These are phyloP conservation scores for Starmerella apis DNA, from an alignment of 805 yeast species.

Conservation along the genomic window DNA sequence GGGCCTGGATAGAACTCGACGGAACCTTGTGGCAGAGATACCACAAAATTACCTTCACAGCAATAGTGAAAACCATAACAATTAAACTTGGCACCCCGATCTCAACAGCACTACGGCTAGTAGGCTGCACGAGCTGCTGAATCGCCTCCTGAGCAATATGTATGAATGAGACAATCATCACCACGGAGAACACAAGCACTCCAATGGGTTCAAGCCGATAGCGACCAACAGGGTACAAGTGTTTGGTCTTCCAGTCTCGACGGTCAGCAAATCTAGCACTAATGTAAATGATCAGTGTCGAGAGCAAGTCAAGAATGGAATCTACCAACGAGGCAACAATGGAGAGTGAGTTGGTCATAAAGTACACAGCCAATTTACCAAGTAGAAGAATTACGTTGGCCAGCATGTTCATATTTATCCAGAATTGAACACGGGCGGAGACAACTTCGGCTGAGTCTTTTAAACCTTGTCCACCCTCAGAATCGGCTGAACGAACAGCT, in stretches of 20 bases:
- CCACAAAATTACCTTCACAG: slow-evolving; percentile 51
- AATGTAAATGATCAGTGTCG: slow-evolving; percentile 59
- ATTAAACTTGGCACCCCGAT: slow-evolving; percentile 42
- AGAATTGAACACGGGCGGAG: slow-evolving; percentile 38
- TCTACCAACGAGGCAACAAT: slow-evolving; percentile 70
- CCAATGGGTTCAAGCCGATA: slow-evolving; percentile 70
- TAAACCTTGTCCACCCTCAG: not conserved
- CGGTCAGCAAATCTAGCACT: slow-evolving; percentile 39
- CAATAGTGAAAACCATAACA: slow-evolving; percentile 56
- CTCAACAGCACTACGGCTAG: slow-evolving; percentile 32
- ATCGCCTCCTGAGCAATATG: slow-evolving; percentile 62
- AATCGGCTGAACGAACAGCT: not conserved
- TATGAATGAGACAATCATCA: slow-evolving; percentile 59
- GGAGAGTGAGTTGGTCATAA: slow-evolving; percentile 62
- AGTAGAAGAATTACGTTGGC: slow-evolving; percentile 46
- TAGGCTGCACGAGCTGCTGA: slow-evolving; percentile 39
- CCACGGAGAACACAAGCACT: slow-evolving; percentile 57
- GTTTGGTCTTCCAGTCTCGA: slow-evolving; percentile 38
- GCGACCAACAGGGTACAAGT: slow-evolving; percentile 55
- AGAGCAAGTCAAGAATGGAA: slow-evolving; percentile 60
- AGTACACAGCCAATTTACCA: slow-evolving; percentile 51
- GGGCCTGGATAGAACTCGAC: slow-evolving; percentile 62
- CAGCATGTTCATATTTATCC: slow-evolving; percentile 54
- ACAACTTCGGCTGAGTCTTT: not conserved
- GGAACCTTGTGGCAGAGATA: slow-evolving; percentile 49